Conservation (phyloP, 352 stramenopile genomes). For the Globisporangium solare region DNA sequence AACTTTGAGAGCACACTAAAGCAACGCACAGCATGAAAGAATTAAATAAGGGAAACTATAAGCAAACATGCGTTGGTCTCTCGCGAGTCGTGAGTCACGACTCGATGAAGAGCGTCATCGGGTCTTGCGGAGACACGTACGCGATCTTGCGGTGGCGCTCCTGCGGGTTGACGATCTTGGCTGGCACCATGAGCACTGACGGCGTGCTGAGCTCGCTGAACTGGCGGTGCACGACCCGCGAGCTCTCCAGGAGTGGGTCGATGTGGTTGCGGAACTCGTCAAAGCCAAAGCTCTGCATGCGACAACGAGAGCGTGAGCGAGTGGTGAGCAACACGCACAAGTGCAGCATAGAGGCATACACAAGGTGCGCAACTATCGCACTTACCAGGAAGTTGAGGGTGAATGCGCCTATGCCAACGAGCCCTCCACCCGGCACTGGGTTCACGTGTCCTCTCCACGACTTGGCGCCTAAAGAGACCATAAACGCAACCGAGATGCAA, state of each 20-base stretch:
- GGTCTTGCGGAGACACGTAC: slow-evolving; percentile 52
- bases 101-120: slow-evolving; percentile 64
- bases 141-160: slow-evolving; percentile 29
- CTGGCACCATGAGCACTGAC: slow-evolving; percentile 69
- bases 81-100: no score
- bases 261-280: slow-evolving; percentile 73
- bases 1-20: neutral
- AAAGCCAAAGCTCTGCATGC: slow-evolving; percentile 53
- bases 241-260: slow-evolving; percentile 52
- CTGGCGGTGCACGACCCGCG: slow-evolving; percentile 40
- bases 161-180: slow-evolving; percentile 34
- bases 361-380: neutral
- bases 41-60: neutral
- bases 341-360: neutral
- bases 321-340: no score
- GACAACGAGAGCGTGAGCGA: slow-evolving; percentile 4
- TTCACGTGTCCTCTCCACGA: slow-evolving; percentile 68
- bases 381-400: slow-evolving; percentile 52
- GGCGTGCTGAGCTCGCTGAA: slow-evolving; percentile 47
- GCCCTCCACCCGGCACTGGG: slow-evolving; percentile 55
- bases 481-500: neutral
- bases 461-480: slow-evolving; percentile 34
- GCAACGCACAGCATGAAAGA: neutral
- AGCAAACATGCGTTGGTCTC: no score
- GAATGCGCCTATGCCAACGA: slow-evolving; percentile 62